Conservation (phyloP, 2,329 filamentous ascomycete species). For the Fusarium torulosum region DNA sequence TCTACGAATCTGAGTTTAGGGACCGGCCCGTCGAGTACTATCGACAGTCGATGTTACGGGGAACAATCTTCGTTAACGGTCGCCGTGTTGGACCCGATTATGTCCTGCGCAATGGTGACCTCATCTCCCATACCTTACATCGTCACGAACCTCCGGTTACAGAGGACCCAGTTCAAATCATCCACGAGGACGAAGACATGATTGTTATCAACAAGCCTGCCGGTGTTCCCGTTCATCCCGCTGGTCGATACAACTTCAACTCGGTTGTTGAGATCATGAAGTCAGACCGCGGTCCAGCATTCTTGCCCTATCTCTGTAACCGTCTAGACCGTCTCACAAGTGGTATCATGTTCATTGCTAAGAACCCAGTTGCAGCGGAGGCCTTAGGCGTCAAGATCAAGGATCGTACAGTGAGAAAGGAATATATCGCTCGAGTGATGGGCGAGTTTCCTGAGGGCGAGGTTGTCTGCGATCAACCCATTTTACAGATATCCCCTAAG, state of each 20-base stretch:
- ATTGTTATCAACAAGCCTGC: constrained; percentile 98
- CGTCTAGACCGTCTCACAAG: constrained; percentile 94
- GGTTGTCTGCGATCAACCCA: constrained; percentile 91
- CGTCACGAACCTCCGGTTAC: constrained; percentile 96
- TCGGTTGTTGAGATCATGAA: constrained; percentile 94
- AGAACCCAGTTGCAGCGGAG: constrained; percentile 84
- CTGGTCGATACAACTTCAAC: constrained; percentile 96
- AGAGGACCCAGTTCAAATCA: constrained; percentile 79
- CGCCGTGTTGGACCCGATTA: constrained; percentile 75
- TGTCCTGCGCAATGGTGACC: constrained; percentile 86
- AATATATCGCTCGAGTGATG: constrained; percentile 92
- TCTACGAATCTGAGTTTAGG: constrained; percentile 92
- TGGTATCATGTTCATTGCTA: constrained; percentile 98
- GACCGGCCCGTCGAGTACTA: constrained; percentile 91
- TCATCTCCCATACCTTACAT: constrained; percentile 93
- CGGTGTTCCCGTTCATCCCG: constrained; percentile 93
- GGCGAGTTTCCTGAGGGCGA: constrained; percentile 94
- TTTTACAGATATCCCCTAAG: constrained; percentile 94
- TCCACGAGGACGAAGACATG: constrained; percentile 93
- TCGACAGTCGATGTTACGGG: constrained; percentile 82
- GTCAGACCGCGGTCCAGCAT: constrained; percentile 72
- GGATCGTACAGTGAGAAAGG: constrained; percentile 87
- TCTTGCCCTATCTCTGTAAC: constrained; percentile 80
- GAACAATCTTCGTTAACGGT: constrained; percentile 84
- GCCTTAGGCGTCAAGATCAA: constrained; percentile 81